Conservation (phyloP, 371 early-diverging fungal species). For the Syncephalastrum contaminatum region DNA sequence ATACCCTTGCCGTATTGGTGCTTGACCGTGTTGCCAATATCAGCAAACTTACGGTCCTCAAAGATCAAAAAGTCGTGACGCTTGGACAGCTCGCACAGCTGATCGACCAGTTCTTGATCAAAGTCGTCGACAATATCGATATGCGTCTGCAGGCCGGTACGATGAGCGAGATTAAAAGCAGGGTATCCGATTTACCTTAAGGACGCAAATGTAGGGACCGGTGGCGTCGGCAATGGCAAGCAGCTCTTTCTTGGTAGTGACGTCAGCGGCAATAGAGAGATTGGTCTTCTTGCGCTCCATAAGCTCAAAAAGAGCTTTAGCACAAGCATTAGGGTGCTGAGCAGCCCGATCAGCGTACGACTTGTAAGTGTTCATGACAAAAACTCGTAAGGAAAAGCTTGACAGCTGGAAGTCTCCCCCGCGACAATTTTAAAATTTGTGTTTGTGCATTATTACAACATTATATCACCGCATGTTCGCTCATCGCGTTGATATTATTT, state of each 20-base stretch:
- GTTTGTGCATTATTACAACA: too few relatives aligned
- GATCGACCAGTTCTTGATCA: conserved; percentile 74
- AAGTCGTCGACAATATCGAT: conserved; percentile 94
- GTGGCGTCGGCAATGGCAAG: conserved; percentile 82
- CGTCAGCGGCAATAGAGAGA: conserved; percentile 88
- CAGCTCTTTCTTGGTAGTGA: conserved; percentile 83
- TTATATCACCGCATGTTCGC: too few relatives aligned
- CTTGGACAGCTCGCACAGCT: conserved; percentile 70
- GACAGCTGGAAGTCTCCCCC: background rate
- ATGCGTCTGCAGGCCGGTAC: conserved; percentile 69
- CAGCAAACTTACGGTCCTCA: conserved; percentile 98
- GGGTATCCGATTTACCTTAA: conserved; percentile 67
- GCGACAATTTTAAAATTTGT: too few relatives aligned
- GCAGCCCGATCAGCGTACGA: conserved; percentile 57
- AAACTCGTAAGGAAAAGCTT: conserved; percentile 2
- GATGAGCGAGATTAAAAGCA: background rate
- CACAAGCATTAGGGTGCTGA: conserved; percentile 65
- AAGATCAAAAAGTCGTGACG: conserved; percentile 95
- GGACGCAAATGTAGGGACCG: conserved; percentile 91
- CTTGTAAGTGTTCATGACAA: conserved; percentile 38
- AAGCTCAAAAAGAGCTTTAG: conserved; percentile 70
- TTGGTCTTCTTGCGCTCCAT: conserved; percentile 94
- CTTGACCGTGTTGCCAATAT: conserved; percentile 93
- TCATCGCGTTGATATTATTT: too few relatives aligned
- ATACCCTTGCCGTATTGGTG: conserved; percentile 90